These are phyloP conservation scores for Sarocladiaceae sp. DNA, from an alignment of 2,329 filamentous ascomycete genomes.

Conservation along the genomic window DNA sequence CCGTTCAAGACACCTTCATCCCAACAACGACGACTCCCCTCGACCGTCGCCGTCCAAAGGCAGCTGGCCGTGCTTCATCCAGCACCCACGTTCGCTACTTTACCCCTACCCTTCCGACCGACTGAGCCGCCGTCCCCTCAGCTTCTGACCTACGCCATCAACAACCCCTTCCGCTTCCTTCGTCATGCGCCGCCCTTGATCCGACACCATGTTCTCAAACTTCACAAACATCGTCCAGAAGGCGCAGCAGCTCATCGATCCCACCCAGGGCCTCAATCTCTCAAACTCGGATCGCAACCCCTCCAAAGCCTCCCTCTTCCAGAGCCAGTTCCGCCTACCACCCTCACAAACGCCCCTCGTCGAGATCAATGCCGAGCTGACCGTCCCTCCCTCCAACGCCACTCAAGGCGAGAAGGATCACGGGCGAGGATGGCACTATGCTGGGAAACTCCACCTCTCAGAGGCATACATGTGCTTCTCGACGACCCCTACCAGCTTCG, in stretches of 20 bases:
- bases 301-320: conserved; percentile 88
- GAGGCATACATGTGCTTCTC: conserved; percentile 96
- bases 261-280: conserved; percentile 68
- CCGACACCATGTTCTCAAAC: conserved; percentile 51
- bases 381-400: conserved; percentile 67
- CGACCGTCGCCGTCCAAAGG: not conserved
- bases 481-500: conserved; percentile 82
- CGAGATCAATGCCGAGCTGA: conserved; percentile 94
- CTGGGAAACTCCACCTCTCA: conserved; percentile 86
- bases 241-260: conserved; percentile 91
- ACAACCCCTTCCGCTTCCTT: conserved; percentile 11
- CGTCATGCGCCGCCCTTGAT: conserved; percentile 34
- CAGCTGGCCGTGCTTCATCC: conserved; percentile 6
- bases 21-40: not conserved
- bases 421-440: conserved; percentile 78
- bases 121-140: conserved; percentile 11
- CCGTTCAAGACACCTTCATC: not conserved
- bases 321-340: conserved; percentile 92
- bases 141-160: conserved; percentile 13
- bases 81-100: conserved; percentile 5
- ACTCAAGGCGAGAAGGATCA: conserved; percentile 65
- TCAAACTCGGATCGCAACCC: conserved; percentile 72
- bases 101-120: not conserved
- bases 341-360: conserved; percentile 87
- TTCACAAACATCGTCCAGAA: conserved; percentile 82